Evolutionary conservation across 805 yeast species (phyloP), one percentile per base, ranked within the genome.

Genomic region (Candida hungchunana): DNA sequence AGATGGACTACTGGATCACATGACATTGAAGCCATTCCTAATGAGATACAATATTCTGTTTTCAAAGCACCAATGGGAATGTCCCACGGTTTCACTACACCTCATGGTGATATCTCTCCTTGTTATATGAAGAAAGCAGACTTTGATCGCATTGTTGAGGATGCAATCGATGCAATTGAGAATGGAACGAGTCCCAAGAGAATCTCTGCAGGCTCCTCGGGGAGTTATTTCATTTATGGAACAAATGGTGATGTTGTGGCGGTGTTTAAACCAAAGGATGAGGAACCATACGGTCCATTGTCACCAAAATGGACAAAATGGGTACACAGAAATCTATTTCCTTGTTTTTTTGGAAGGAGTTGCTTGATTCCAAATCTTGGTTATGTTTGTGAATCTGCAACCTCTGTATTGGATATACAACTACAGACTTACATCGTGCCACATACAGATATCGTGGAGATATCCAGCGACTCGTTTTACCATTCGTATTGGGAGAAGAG

Each of bases 291-390:
- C 51, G 89, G 88, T 0, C 85, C 87, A 1, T 51, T 82, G 34
- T 75, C 83, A 4, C 88, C 89, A 1, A 82, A 82, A 53, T 79
- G 88, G 87, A 73, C 83, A 2, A 82, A 82, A 57, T 82, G 89
- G 88, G 53, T 79, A 4, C 88, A 82, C 51, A 56, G 88, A 46
- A 82, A 80, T 18, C 67, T 82, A 42, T 82, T 82, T 38, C 89
- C 89, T 3, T 82, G 87, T 47, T 81, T 79, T 52, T 82, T 82
- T 58, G 88, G 89, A 5, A 56, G 89, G 34, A 71, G 81, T 21
- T 81, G 88, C 53, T 58, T 82, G 32, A 79, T 82, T 18, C 86
- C 87, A 1, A 82, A 82, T 54, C 64, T 77, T 26, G 88, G 86
- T 0, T 82, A 81, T 51, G 68, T 81, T 13, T 73, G 84, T 39